Percentiles rank a stretch among this genome's conserved stretches.
Conservation (phyloP, 192 early-diverging fungal species). For the Coemansia sp. region DNA sequence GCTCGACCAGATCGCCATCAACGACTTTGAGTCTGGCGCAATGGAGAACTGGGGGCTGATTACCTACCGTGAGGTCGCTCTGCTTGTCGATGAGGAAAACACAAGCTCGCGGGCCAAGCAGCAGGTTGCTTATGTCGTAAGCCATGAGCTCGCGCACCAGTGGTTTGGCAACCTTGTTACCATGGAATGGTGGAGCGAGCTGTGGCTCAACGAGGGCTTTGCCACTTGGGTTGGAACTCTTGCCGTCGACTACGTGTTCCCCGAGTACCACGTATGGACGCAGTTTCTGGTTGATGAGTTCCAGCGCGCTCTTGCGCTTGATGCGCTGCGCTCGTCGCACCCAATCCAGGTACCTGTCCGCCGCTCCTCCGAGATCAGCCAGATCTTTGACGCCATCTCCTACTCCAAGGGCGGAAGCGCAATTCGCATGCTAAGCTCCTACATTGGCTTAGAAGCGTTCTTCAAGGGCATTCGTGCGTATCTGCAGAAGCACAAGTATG, state of each 20-base stretch:
- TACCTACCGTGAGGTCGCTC: slow-evolving; percentile 80
- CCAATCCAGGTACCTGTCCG: slow-evolving; percentile 89
- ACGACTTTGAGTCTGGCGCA: slow-evolving; percentile 85
- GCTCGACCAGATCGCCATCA: slow-evolving; percentile 86
- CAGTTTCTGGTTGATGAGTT: slow-evolving; percentile 78
- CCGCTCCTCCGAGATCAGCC: slow-evolving; percentile 81
- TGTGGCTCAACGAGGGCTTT: slow-evolving; percentile 98
- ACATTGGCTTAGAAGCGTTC: slow-evolving; percentile 67
- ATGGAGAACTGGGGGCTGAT: slow-evolving; percentile 99
- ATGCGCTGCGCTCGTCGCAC: slow-evolving; percentile 83
- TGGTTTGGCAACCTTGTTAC: slow-evolving; percentile 97
- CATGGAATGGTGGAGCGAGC: slow-evolving; percentile 92
- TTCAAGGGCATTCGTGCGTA: slow-evolving; percentile 71
- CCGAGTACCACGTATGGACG: slow-evolving; percentile 94
- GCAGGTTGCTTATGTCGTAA: slow-evolving; percentile 84
- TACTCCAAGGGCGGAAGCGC: slow-evolving; percentile 90
- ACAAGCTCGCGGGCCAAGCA: slow-evolving; percentile 76
- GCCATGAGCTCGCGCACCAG: slow-evolving; percentile 84
- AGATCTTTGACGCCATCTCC: slow-evolving; percentile 95
- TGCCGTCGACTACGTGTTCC: slow-evolving; percentile 86
- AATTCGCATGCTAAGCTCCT: slow-evolving; percentile 89
- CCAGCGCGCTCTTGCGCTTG: slow-evolving; percentile 72
- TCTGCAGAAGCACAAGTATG: slow-evolving; percentile 78
- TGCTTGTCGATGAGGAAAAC: slow-evolving; percentile 76
- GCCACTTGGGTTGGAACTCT: slow-evolving; percentile 93